Evolutionary conservation across 1,284 basidiomycete genomes (phyloP).

Genomic region (Pseudozyma thailandica): DNA sequence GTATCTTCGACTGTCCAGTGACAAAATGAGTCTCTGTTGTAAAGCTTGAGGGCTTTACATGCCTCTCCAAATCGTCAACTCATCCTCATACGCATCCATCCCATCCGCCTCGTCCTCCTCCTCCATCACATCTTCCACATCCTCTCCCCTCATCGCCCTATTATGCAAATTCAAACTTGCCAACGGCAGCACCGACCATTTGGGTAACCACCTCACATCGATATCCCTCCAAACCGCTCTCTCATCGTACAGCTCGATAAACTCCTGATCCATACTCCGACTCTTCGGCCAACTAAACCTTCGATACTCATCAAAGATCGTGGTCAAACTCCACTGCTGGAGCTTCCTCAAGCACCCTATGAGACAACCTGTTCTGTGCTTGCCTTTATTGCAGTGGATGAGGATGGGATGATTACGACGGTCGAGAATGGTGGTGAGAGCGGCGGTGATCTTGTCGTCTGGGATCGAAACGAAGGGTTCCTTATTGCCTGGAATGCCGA

Average conservation of each 20-base stretch:
- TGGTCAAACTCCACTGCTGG: conserved; percentile 72
- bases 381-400: conserved; percentile 75
- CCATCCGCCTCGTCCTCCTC: neutral
- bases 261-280: conserved; percentile 72
- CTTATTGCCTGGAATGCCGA: conserved; percentile 74
- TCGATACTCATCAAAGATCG: conserved; percentile 73
- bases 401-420: conserved; percentile 72
- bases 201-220: conserved; percentile 34
- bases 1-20: neutral
- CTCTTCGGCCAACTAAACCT: conserved; percentile 72
- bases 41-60: too few species aligned
- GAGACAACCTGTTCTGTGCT: conserved; percentile 73
- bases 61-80: conserved; percentile 39
- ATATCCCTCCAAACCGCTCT: conserved; percentile 39
- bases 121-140: conserved; percentile 19
- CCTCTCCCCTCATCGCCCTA: conserved; percentile 5
- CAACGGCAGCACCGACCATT: conserved; percentile 39
- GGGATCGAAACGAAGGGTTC: conserved; percentile 69
- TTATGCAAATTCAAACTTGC: conserved; percentile 26
- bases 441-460: conserved; percentile 72
- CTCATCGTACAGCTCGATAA: conserved; percentile 71
- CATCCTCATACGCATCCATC: conserved; percentile 2
- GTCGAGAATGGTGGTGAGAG: conserved; percentile 72
- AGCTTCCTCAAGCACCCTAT: conserved; percentile 72
- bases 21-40: too few species aligned